A percentile compares a stretch with the other conserved stretches of the same genome.
These are phyloP conservation scores for Entomortierella beljakovae DNA, from an alignment of 192 early-diverging fungal species.

Conservation along the genomic window DNA sequence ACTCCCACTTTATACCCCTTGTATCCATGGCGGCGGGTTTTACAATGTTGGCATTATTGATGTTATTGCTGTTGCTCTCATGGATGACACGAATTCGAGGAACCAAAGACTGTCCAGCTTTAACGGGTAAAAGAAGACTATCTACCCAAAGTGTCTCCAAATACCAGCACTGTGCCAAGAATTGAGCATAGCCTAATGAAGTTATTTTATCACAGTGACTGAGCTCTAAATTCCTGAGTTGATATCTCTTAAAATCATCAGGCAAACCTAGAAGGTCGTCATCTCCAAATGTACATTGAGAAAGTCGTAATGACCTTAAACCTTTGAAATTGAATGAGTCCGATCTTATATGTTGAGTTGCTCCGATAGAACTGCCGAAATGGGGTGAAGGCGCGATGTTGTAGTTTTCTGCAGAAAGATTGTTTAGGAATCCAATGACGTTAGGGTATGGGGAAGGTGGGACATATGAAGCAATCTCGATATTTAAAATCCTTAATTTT, in stretches of 20 bases:
- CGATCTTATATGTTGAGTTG: neutral
- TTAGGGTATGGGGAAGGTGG: neutral
- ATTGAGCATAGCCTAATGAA: constrained; percentile 4
- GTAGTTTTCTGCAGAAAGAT: neutral
- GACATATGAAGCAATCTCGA: neutral
- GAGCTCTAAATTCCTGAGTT: constrained; percentile 11
- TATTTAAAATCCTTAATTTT: neutral
- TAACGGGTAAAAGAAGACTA: neutral
- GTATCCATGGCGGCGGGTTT: neutral
- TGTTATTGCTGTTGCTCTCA: neutral
- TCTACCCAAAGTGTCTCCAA: constrained; percentile 16
- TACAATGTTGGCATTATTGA: neutral
- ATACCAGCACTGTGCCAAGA: constrained; percentile 17
- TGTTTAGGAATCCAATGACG: neutral
- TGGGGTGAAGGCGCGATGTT: neutral
- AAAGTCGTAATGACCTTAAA: neutral
- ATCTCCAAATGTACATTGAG: neutral
- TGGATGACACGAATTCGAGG: neutral
- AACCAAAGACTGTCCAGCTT: neutral
- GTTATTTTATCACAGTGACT: neutral
- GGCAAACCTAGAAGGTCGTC: neutral
- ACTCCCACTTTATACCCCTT: constrained; percentile 18
- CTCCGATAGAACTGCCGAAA: neutral
- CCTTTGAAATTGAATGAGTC: neutral
- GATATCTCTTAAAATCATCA: neutral